These are phyloP conservation scores for Trametopsis cervina DNA, from an alignment of 768 basidiomycete species.

Conservation along the genomic window DNA sequence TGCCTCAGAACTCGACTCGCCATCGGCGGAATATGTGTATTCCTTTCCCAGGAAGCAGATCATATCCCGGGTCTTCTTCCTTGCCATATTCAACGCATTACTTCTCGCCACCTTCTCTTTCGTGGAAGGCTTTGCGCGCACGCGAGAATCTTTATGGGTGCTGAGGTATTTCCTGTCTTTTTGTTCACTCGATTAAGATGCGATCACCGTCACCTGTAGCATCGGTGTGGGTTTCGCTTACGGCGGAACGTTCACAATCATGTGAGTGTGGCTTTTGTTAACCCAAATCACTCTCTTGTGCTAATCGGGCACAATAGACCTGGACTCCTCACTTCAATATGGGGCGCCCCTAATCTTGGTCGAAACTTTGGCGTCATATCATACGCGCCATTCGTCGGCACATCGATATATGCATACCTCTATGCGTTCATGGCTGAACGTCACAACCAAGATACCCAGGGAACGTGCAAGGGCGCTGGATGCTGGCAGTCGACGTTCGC, in stretches of 20 bases:
- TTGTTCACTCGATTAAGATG: no score
- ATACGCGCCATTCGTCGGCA: slow-evolving; percentile 72
- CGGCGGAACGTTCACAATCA: slow-evolving; percentile 60
- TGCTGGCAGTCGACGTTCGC: slow-evolving; percentile 73
- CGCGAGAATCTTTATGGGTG: slow-evolving; percentile 55
- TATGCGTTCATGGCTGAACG: slow-evolving; percentile 63
- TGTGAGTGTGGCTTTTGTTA: slow-evolving; percentile 39
- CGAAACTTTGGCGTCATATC: slow-evolving; percentile 73
- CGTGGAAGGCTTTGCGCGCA: slow-evolving; percentile 41
- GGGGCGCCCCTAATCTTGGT: slow-evolving; percentile 64
- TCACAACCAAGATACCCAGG: slow-evolving; percentile 29
- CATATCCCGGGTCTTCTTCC: slow-evolving; percentile 57
- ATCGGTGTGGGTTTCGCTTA: slow-evolving; percentile 63
- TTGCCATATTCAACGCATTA: slow-evolving; percentile 40
- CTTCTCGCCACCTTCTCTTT: slow-evolving; percentile 49
- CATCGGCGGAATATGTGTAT: slow-evolving; percentile 24
- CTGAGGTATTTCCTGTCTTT: no score
- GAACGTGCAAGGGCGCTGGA: slow-evolving; percentile 45
- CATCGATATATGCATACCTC: slow-evolving; percentile 69
- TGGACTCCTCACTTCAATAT: slow-evolving; percentile 61
- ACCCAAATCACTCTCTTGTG: not conserved
- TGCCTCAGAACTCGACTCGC: not conserved
- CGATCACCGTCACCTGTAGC: slow-evolving; percentile 29
- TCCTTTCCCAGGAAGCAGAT: slow-evolving; percentile 40
- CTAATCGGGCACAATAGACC: slow-evolving; percentile 37